These are phyloP conservation scores for Lodderomyces beijingensis DNA, from an alignment of 1,139 yeast genomes.

Conservation along the genomic window DNA sequence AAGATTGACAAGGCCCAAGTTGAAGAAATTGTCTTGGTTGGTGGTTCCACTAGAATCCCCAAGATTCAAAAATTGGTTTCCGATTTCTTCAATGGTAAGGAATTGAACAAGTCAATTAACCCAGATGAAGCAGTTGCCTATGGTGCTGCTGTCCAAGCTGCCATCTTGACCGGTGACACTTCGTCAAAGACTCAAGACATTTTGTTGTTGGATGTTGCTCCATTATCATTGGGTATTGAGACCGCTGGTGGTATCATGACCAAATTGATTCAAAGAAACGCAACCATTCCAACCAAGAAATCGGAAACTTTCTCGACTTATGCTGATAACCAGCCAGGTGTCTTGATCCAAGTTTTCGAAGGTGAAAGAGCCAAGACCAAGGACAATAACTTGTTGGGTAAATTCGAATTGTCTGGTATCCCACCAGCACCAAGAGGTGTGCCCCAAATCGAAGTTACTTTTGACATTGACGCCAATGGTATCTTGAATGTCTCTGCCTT, in stretches of 20 bases:
- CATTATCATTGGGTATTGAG: constrained; percentile 93
- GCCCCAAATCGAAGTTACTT: constrained; percentile 95
- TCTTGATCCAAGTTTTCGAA: constrained; percentile 90
- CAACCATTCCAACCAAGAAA: constrained; percentile 95
- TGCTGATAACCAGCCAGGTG: constrained; percentile 97
- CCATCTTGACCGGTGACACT: constrained; percentile 63
- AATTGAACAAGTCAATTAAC: constrained; percentile 91
- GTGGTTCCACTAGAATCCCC: constrained; percentile 99
- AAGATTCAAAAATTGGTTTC: constrained; percentile 95
- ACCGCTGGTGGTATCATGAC: constrained; percentile 99
- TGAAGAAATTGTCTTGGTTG: constrained; percentile 94
- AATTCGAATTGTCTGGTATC: constrained; percentile 90
- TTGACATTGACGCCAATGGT: constrained; percentile 93
- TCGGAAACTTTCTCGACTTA: constrained; percentile 96
- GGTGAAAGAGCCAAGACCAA: constrained; percentile 97
- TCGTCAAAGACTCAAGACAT: constrained; percentile 74
- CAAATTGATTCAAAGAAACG: constrained; percentile 92
- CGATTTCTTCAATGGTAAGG: constrained; percentile 97
- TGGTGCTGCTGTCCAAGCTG: constrained; percentile 99
- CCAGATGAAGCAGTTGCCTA: constrained; percentile 98
- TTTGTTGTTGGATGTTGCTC: constrained; percentile 85
- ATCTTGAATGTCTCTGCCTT: constrained; percentile 89
- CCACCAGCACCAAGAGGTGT: constrained; percentile 99
- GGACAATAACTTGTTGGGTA: constrained; percentile 93
- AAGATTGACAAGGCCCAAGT: constrained; percentile 84